Percentiles rank a stretch among this genome's conserved stretches.
Conservation (phyloP, 2,329 filamentous ascomycete genomes). For the Stemphylium vesicarium region DNA sequence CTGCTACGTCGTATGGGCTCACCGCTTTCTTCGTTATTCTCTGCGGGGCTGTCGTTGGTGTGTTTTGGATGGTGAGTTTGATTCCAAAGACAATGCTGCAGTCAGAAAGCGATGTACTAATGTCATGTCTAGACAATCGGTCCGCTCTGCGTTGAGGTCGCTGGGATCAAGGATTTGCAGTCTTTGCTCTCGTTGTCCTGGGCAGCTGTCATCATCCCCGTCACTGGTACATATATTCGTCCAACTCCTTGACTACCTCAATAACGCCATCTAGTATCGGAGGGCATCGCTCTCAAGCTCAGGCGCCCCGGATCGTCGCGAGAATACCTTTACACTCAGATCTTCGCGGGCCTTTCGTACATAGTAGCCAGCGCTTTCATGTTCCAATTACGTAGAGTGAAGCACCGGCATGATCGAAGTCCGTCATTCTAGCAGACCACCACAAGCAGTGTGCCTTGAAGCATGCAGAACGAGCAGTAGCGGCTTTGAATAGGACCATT, state of each 20-base stretch:
- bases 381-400: slow-evolving; percentile 21
- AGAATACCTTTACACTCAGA: slow-evolving; percentile 49
- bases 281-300: slow-evolving; percentile 53
- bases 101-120: background rate
- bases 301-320: slow-evolving; percentile 32
- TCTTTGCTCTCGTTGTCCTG: slow-evolving; percentile 51
- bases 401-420: background rate
- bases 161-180: slow-evolving; percentile 49
- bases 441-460: background rate
- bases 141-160: slow-evolving; percentile 51
- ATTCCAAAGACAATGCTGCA: background rate
- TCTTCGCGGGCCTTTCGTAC: slow-evolving; percentile 49
- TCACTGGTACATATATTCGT: slow-evolving; percentile 36
- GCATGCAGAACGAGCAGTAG: too few relatives aligned
- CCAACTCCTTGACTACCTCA: background rate
- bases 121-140: slow-evolving; percentile 41
- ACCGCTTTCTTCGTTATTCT: slow-evolving; percentile 54
- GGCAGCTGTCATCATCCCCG: slow-evolving; percentile 47
- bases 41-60: slow-evolving; percentile 53
- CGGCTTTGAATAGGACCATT: too few relatives aligned
- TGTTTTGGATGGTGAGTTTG: slow-evolving; percentile 5
- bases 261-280: slow-evolving; percentile 24
- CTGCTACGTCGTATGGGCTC: slow-evolving; percentile 51
- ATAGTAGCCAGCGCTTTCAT: slow-evolving; percentile 43
- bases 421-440: background rate